Evolutionary conservation across 352 stramenopile species (phyloP), one percentile per base, ranked within the genome.

Genomic region (Saprolegnia parasitica): DNA sequence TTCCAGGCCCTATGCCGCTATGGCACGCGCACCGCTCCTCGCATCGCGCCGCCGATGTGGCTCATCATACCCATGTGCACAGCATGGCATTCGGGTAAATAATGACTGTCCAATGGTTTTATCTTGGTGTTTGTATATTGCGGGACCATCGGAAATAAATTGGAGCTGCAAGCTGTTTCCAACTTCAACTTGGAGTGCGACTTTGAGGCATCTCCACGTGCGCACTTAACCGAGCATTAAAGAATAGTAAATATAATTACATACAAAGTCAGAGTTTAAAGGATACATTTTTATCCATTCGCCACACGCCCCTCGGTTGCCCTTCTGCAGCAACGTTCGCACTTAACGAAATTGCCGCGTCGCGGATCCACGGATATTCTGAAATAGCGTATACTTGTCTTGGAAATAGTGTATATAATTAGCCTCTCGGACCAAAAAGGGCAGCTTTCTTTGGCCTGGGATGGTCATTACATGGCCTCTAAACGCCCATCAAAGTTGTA

Each of bases 101-200:
- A 11, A 60, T 60, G 35, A 21, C 52, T 21, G 16, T 26, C 52
- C n/a, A 16, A 42, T 26, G 16, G 3, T 11, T 20, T 60, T 60
- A 8, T 15, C 35, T 60, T 60, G 13, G 35, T 60, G 13, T 60
- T 20, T 60, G 35, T 60, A 60, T 60, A 4, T 1, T 60, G 11
- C 2, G 24, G 35, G 24, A 21, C 52, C 3, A 60, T 10, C 1
- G 11, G 18, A 1, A 49, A 60, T 60, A 42, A 60, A 60, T 42
- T 60, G 35, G 29, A 35, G 29, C 29, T 40, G 35, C n/a, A 16
- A 40, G 13, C 13, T 60, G 52, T 60, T 60, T 60, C 16, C 11
- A 60, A 60, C 52, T 60, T 60, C 52, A 60, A 60, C 52, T 60
- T 60, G 52, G 13, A 16, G 13, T 60, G 52, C 52, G 11, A 60